Conservation (phyloP, 495 filamentous ascomycete species). For the Aspergillus leporis region DNA sequence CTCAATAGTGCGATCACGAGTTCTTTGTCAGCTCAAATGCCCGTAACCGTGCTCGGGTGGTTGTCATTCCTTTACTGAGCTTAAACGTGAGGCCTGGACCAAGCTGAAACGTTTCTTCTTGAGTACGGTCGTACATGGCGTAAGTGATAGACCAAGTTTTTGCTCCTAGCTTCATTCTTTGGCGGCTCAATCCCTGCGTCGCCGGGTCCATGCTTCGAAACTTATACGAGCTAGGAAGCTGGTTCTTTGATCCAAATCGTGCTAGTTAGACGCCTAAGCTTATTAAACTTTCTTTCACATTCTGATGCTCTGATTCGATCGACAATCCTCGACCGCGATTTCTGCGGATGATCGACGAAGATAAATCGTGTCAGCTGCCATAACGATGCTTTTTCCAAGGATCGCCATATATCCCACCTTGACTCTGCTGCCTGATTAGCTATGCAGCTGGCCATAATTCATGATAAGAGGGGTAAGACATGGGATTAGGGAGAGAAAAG, state of each 20-base stretch:
- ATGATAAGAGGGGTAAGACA: not conserved
- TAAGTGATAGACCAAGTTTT: not conserved
- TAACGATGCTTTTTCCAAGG: not conserved
- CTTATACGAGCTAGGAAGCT: not conserved
- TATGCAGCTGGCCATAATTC: not conserved
- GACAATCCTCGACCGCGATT: not conserved
- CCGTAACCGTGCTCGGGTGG: not conserved
- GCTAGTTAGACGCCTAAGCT: not conserved
- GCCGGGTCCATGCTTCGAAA: no score
- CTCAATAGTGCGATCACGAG: not conserved
- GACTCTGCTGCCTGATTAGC: not conserved
- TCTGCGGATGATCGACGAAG: not conserved
- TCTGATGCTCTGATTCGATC: not conserved
- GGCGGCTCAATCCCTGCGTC: no score
- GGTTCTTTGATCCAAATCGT: not conserved
- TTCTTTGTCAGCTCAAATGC: not conserved
- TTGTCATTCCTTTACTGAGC: not conserved
- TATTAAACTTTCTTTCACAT: not conserved
- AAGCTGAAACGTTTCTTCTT: not conserved
- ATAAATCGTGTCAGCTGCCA: not conserved
- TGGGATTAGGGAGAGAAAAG: not conserved
- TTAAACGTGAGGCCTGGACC: slow-evolving; percentile 1
- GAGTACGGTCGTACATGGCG: not conserved
- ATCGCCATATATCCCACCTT: not conserved
- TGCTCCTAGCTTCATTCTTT: not conserved